These are phyloP conservation scores for Agrostemma githago DNA, from an alignment of 148 eudicot genomes.

Conservation along the genomic window DNA sequence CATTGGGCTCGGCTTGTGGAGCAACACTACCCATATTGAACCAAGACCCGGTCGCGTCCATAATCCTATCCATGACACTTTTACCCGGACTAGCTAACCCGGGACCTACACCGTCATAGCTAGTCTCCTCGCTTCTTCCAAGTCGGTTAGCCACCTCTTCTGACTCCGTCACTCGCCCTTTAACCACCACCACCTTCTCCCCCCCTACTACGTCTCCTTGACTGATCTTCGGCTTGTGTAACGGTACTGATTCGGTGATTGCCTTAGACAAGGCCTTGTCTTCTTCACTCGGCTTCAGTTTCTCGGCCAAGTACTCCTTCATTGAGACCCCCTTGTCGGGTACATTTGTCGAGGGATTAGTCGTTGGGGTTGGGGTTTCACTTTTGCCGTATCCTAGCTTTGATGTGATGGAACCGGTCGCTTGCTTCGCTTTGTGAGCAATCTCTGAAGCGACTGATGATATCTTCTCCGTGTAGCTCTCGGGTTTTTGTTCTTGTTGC, in stretches of 20 bases:
- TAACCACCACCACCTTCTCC: constrained; percentile 16
- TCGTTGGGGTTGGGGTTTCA: constrained; percentile 8
- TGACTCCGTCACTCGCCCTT: constrained; percentile 57
- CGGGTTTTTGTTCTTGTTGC: constrained; percentile 24
- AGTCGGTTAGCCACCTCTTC: constrained; percentile 42
- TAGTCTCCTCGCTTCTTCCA: constrained; percentile 30
- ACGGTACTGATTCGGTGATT: constrained; percentile 34
- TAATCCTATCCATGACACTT: constrained; percentile 43
- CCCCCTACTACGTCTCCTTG: background rate
- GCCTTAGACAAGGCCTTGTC: constrained; percentile 54
- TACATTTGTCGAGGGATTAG: background rate
- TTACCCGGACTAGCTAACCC: constrained; percentile 29
- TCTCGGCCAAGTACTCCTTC: constrained; percentile 54
- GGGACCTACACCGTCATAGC: constrained; percentile 16
- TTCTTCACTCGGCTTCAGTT: constrained; percentile 58
- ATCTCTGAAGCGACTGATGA: constrained; percentile 27
- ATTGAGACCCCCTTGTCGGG: constrained; percentile 46
- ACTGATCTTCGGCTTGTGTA: constrained; percentile 27
- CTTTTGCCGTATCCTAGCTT: constrained; percentile 22
- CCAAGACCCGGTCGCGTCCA: constrained; percentile 44
- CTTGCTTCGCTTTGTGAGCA: constrained; percentile 28
- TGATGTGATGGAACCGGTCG: constrained; percentile 24
- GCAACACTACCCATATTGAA: constrained; percentile 41
- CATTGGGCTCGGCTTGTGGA: constrained; percentile 16
- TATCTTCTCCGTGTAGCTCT: constrained; percentile 23